Evolutionary conservation across 108 stramenopile genomes (phyloP).

Genomic region (Conticribra guillardii): DNA sequence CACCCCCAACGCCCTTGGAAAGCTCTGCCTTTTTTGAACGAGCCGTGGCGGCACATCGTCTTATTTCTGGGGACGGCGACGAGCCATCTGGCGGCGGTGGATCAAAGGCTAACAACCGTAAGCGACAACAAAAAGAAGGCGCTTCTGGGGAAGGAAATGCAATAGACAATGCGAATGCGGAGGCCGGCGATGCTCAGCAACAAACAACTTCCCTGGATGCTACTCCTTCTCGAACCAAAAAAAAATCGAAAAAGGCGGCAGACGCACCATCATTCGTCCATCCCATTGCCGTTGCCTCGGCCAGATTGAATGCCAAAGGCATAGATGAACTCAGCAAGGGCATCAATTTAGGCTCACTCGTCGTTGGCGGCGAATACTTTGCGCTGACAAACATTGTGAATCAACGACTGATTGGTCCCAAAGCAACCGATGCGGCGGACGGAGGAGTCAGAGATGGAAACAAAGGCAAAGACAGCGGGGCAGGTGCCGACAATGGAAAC

Average conservation of each 20-base stretch:
- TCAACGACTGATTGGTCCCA: constrained; percentile 17
- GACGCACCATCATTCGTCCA: constrained; percentile 48
- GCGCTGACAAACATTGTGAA: constrained; percentile 76
- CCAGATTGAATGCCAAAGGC: constrained; percentile 68
- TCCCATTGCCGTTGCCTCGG: constrained; percentile 80
- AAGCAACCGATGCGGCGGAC: constrained; percentile 17
- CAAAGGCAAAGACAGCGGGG: constrained; percentile 7
- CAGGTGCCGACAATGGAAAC: neutral
- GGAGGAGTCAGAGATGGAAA: constrained; percentile 13
- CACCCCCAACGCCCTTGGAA: constrained; percentile 59
- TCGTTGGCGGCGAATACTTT: constrained; percentile 75
- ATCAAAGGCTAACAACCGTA: no score
- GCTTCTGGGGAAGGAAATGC: no score
- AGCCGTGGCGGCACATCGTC: constrained; percentile 68
- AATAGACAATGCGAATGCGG: constrained; percentile 3
- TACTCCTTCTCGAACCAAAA: no score
- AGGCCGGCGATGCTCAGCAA: constrained; percentile 14
- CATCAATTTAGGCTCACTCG: constrained; percentile 76
- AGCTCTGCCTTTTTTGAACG: constrained; percentile 70
- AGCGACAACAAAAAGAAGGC: no score
- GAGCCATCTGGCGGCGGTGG: constrained; percentile 7
- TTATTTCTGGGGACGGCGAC: constrained; percentile 45
- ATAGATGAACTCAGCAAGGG: constrained; percentile 80
- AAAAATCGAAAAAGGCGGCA: constrained; percentile 28
- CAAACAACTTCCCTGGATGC: no score